Base-by-base conservation (phyloP, 2,329 filamentous ascomycete species). In the Neonectria hederae region DNA sequence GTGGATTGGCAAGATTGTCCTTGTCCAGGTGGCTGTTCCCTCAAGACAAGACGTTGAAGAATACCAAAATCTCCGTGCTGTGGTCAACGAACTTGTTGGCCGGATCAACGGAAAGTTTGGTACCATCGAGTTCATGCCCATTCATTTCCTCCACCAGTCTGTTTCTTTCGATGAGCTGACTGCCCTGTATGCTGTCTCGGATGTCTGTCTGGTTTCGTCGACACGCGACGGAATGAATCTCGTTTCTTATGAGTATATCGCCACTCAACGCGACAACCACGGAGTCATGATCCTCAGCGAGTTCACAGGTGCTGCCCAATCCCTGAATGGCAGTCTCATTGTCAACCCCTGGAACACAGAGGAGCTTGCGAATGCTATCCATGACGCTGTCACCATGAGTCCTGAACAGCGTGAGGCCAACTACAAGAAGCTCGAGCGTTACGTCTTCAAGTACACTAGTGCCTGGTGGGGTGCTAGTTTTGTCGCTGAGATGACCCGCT, bases 201-300 rank as follows among this genome's bases (percentile, higher is more conserved):
- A 97, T 76, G 92, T 93, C 48, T 97, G 94, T 77, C 87, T 98
- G 14, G 95, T 97, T 40, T 97, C 92, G 9, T 97, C 92, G 3
- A 98, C 93, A n/a, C 91, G 96, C 54, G 96, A 99, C 77, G 96
- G 96, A 75, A 99, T 99, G 96, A 99, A 99, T 79, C 86, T 99
- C 30, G 96, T 98, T 32, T 97, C 94, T 0, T 98, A 97, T 81
- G 95, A 99, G 80, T 99, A 98, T 82, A 97, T 99, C 70, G 95
- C 95, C 24, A 93, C 92, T 3, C 95, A 99, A 77, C 88, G 92
- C 72, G 90, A 97, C 76, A 90, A 93, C 55, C 93, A 98, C 76
- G 96, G 96, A 63, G 91, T 93, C 66, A 91, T 99, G 88, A 94
- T 99, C 60, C 87, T 99, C 32, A 97, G 94, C 52, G 96, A 99